Conservation (phyloP, 208 protist species). For the Acanthamoeba sp. region DNA sequence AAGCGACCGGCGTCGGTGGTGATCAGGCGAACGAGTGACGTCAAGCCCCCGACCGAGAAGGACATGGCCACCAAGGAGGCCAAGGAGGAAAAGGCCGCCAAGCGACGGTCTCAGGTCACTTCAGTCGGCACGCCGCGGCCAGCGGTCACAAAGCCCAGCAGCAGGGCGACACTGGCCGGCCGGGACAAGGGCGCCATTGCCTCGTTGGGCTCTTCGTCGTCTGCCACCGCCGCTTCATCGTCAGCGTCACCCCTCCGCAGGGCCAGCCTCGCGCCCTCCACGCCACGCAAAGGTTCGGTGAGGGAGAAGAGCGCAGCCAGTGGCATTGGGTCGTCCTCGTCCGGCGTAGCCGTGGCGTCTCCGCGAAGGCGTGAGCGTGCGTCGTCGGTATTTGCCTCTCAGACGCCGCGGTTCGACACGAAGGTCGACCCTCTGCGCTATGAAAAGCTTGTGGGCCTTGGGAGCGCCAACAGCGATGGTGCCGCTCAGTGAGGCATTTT, state of each 20-base stretch:
- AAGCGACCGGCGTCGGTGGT: constrained; percentile 2
- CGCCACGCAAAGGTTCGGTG: neutral
- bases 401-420: constrained; percentile 51
- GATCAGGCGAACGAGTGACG: neutral
- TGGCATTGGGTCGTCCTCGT: neutral
- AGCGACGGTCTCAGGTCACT: neutral
- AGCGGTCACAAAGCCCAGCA: neutral
- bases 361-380: constrained; percentile 3
- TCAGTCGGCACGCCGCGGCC: constrained; percentile 16
- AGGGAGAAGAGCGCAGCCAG: neutral
- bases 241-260: neutral
- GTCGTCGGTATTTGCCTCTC: neutral
- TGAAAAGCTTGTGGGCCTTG: constrained; percentile 10
- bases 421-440: constrained; percentile 61
- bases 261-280: constrained; percentile 29
- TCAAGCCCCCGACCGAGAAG: neutral
- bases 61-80: neutral
- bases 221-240: neutral
- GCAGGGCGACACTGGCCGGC: neutral
- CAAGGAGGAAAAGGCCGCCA: neutral
- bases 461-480: neutral
- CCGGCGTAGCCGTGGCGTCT: neutral
- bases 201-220: neutral
- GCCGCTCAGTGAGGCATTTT: neutral
- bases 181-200: constrained; percentile 10